Conservation (phyloP, 352 stramenopile genomes). For the Pythium dissotocum region DNA sequence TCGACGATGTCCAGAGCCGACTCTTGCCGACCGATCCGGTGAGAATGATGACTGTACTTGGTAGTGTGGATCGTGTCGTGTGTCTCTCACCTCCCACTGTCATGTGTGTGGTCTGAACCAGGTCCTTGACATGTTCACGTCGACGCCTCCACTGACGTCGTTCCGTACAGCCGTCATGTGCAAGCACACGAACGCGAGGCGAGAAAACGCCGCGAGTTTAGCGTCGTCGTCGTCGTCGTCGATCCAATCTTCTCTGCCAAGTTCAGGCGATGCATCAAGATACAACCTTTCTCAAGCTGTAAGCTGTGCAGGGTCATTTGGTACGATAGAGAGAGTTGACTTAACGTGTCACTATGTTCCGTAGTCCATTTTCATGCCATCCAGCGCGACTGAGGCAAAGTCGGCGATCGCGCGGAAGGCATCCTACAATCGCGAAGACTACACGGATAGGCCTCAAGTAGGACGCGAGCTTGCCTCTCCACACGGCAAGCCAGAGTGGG, state of each 20-base stretch:
- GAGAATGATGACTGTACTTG: too few relatives aligned
- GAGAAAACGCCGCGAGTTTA: not conserved
- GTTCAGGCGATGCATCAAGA: not conserved
- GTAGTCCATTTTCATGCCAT: slow-evolving; percentile 45
- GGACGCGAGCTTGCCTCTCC: slow-evolving; percentile 38
- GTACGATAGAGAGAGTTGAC: too few relatives aligned
- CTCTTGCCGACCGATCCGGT: slow-evolving; percentile 58
- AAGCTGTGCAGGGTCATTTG: too few relatives aligned
- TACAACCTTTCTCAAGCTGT: slow-evolving; percentile 3
- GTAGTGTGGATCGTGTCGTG: too few relatives aligned
- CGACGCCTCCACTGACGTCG: slow-evolving; percentile 46
- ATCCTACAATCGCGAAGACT: slow-evolving; percentile 55
- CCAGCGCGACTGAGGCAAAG: slow-evolving; percentile 53
- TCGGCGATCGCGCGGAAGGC: slow-evolving; percentile 51
- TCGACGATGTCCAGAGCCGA: slow-evolving; percentile 49
- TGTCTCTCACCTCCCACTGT: too few relatives aligned
- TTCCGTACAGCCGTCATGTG: slow-evolving; percentile 67
- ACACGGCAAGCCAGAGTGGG: slow-evolving; percentile 43
- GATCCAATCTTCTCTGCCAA: not conserved
- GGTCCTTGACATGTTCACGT: slow-evolving; percentile 65
- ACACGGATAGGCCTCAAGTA: slow-evolving; percentile 36
- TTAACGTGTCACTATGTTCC: not conserved
- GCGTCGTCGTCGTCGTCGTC: not conserved
- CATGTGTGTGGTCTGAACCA: too few relatives aligned
- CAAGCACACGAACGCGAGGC: slow-evolving; percentile 62